Evolutionary conservation across 179 eudicot genomes (phyloP), one percentile per base, ranked within the genome.

Genomic region (Silene noctiflora): DNA sequence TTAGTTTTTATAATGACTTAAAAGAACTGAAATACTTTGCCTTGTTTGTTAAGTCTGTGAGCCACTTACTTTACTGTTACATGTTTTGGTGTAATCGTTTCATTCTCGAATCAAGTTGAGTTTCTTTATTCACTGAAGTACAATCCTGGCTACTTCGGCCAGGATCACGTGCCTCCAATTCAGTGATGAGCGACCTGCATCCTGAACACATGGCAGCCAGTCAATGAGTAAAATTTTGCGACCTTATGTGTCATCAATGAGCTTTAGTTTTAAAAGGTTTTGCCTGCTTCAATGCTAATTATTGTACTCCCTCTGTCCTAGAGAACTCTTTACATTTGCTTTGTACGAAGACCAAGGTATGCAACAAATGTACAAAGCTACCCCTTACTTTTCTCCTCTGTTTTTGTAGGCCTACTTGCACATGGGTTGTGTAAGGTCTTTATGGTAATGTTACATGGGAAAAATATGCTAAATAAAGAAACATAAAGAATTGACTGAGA

Each of bases 281-380:
- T 12, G 17, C 39, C 24, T 44, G 58, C 61, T 80, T 74, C 60
- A 56, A 76, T 69, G 55, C 63, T 68, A 46, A 69, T 44, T 44
- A 31, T 46, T 59, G 8, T 9, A 42, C 48, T 39, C 48, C 48
- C 48, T 42, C 13, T 7, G 12, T 42, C 48, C 11, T 42, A 42
- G 48, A 4, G 48, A 42, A 42, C 48, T 42, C 2, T 42, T 42
- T 42, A 42, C 48, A 7, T 42, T 42, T 42, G 13, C 48, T 42
- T 42, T 42, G 48, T 42, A 42, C 48, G 10, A 42, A 42, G 48
- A 42, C 48, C 48, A 42, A 42, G 48, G 13, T 42, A 8, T 42
- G 48, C 48, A 9, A 42, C 48, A 8, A 42, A 42, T 42, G 48
- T 42, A 42, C 11, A 9, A 42, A 42, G 48, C 48, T 42, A 42